A percentile compares a stretch with the other conserved stretches of the same genome.
These are phyloP conservation scores for Bjerkandera adusta DNA, from an alignment of 1,284 basidiomycete genomes.

Conservation along the genomic window DNA sequence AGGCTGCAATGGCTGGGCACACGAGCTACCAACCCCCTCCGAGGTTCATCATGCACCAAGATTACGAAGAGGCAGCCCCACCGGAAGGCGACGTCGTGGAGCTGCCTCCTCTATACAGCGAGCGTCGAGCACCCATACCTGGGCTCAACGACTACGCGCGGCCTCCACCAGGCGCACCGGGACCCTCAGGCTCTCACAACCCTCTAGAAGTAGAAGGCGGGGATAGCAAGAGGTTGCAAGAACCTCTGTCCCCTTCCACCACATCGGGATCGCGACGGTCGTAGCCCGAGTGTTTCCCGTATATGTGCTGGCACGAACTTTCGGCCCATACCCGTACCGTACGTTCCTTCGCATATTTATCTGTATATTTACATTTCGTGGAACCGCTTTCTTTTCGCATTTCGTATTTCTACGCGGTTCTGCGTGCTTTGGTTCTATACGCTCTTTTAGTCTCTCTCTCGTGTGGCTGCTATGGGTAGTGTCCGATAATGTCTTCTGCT, in stretches of 20 bases:
- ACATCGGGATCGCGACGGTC: slow-evolving; percentile 11
- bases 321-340: slow-evolving; percentile 8
- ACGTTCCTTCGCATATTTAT: slow-evolving; percentile 15
- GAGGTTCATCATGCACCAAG: slow-evolving; percentile 69
- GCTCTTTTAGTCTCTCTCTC: too few species aligned
- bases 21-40: slow-evolving; percentile 40
- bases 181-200: background rate
- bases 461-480: too few species aligned
- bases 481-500: too few species aligned
- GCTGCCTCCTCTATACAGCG: slow-evolving; percentile 72
- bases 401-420: too few species aligned
- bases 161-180: slow-evolving; percentile 13
- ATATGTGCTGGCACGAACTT: background rate
- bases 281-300: too few species aligned
- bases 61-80: slow-evolving; percentile 55
- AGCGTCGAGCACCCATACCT: slow-evolving; percentile 36
- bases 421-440: too few species aligned
- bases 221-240: slow-evolving; percentile 9
- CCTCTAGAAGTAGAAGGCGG: slow-evolving; percentile 13
- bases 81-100: slow-evolving; percentile 61
- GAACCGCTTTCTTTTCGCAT: too few species aligned
- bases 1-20: slow-evolving; percentile 49
- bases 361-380: slow-evolving; percentile 13
- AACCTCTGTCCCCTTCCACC: slow-evolving; percentile 15
- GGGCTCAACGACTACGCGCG: slow-evolving; percentile 10